phyloP scores from a whole-genome alignment of 2,329 filamentous ascomycete species.

The Cytospora leucostoma region DNA sequence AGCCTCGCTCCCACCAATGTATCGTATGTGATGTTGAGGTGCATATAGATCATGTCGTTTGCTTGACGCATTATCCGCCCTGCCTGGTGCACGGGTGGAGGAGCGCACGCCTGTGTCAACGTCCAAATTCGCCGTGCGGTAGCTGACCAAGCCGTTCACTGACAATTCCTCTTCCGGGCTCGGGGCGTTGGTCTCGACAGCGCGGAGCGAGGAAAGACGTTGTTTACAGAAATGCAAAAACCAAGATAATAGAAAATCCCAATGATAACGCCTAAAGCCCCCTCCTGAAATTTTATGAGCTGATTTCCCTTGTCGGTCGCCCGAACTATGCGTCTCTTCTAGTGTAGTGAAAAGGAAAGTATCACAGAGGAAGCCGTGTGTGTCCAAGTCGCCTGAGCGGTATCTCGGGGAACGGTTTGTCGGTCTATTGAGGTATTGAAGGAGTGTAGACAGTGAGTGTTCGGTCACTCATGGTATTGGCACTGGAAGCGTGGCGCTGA shows the following conservation, averaged over 20 bases:
- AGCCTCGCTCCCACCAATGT: background rate
- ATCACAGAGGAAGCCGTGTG: constrained; percentile 12
- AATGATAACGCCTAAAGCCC: background rate
- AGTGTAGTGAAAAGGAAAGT: constrained; percentile 22
- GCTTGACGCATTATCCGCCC: background rate
- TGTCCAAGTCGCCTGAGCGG: constrained; percentile 25
- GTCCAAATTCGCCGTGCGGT: background rate
- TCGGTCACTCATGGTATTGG: background rate
- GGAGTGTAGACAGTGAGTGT: background rate
- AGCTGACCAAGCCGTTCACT: background rate
- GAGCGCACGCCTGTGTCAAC: background rate
- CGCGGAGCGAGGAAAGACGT: background rate
- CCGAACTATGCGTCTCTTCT: constrained; percentile 27
- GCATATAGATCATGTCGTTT: background rate
- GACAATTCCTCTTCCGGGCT: background rate
- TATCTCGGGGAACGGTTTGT: constrained; percentile 20
- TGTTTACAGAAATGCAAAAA: constrained; percentile 7
- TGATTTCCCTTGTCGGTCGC: constrained; percentile 25
- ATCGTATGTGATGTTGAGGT: background rate
- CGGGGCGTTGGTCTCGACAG: constrained; percentile 11
- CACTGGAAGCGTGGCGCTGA: background rate
- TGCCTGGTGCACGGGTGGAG: background rate
- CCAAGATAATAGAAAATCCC: constrained; percentile 8
- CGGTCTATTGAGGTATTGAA: constrained; percentile 9
- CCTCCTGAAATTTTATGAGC: constrained; percentile 17